Evolutionary conservation across 805 yeast species (phyloP), one percentile per base, ranked within the genome.

Genomic region (Candida verbasci): DNA sequence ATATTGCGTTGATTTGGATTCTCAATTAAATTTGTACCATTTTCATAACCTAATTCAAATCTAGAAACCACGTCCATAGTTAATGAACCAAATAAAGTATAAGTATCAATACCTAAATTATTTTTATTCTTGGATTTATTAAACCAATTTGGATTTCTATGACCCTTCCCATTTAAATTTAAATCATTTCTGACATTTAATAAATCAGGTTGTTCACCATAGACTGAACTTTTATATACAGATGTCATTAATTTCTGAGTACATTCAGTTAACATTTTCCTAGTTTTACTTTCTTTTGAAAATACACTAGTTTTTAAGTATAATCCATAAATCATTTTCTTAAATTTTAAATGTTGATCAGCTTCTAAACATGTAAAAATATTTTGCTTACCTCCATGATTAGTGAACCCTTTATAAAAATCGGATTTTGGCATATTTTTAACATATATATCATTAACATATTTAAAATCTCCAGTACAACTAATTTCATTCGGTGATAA

Each of bases 11-110:
- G 54, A 16, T 51, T 53, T 3, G 68, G 65, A 35, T 67, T 62
- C 6, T 53, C 41, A 24, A 80, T 47, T 24, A 78, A 55, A 24
- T 72, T 54, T 1, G 76, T 60, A 12, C 78, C 70, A 37, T 68
- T 63, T 7, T 60, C 55, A 0, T 52, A 44, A 0, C 89, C 89
- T 40, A 79, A 66, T 38, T 77, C 76, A 48, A 80, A 78, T 15
- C 72, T 69, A 1, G 80, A 70, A 1, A 81, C 77, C 3, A 77
- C 80, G 47, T 82, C 88, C 78, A 82, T 74, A 4, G 89, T 88
- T 48, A 82, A 62, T 12, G 80, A 60, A n/a, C 78, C 79, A 64
- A 81, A 82, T n/a, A 82, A 52, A 14, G 74, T 65, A 46, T 76
- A 78, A 3, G 76, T 80, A 34, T 82, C 82, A 26, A 66, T 59